Base-by-base conservation (phyloP, 208 protist genomes). In the Willaertia magna region DNA sequence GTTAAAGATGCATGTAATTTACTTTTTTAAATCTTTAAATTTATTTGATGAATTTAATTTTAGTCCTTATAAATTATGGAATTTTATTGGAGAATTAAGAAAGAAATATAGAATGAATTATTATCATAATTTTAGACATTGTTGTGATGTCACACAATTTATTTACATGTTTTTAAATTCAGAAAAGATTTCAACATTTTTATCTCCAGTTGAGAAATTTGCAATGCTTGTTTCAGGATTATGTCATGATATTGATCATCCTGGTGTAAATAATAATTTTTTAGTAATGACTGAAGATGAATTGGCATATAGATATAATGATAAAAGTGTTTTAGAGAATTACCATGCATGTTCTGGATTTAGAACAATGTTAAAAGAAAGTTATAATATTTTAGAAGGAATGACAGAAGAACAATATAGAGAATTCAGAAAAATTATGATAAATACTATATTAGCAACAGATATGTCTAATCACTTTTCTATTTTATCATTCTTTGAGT, bases 321-420 rank as follows among this genome's bases (percentile, higher is more conserved):
- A 97, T 89, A 89, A 90, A 26, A 96, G 94, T 76, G 95, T 98
- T 30, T 91, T 98, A 22, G 96, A 98, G 87, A 97, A 97, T 84
- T 87, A 95, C 85, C 96, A 98, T 89, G 89, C 94, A n/a, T 90
- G 91, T 84, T 93, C 89, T 85, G 88, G 95, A 55, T 98, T 97
- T 88, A 90, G 93, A 87, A 87, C 97, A 14, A 94, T 98, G 90
- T 92, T 94, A 85, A 93, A 95, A 74, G 89, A 92, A 7, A 52
- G 82, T 18, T 92, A 92, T 85, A 92, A 97, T 87, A 93, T 97
- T 79, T 89, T 97, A 40, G 86, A 85, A n/a, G 89, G 79, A 26
- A n/a, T 89, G 1, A 44, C 3, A 30, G 59, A 81, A 4, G 86
- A 84, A 20, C 20, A 88, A 34, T 86, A 67, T 16, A 40, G 43